A percentile compares a stretch with the other conserved stretches of the same genome.
Conservation (phyloP, 2,329 filamentous ascomycete species). For the Neofusicoccum cordaticola region DNA sequence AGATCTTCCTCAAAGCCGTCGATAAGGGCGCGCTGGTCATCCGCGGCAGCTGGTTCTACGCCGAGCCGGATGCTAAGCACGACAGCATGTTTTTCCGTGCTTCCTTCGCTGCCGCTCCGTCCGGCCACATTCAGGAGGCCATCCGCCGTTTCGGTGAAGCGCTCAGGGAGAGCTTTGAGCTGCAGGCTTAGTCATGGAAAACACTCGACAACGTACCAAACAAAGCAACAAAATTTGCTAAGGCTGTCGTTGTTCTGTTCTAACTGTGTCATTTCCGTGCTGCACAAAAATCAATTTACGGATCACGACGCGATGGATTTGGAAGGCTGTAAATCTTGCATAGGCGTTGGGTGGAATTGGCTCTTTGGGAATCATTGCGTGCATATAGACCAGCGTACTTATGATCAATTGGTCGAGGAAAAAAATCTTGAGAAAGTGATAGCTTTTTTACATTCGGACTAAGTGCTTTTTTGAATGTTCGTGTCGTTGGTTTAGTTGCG, state of each 20-base stretch:
- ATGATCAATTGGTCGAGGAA: neutral
- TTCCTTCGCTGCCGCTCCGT: conserved; percentile 78
- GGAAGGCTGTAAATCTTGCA: neutral
- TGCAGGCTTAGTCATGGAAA: conserved; percentile 28
- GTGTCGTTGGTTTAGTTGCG: neutral
- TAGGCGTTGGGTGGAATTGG: neutral
- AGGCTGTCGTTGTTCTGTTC: no score
- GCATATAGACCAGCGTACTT: conserved; percentile 6
- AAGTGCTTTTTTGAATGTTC: neutral
- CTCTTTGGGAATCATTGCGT: neutral
- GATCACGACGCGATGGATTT: neutral
- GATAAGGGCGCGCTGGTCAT: conserved; percentile 76
- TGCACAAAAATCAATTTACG: neutral
- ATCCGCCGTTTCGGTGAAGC: conserved; percentile 68
- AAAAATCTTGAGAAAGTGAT: neutral
- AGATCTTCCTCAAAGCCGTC: conserved; percentile 77
- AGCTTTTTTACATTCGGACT: neutral
- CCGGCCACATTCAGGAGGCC: conserved; percentile 49
- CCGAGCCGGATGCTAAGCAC: conserved; percentile 60
- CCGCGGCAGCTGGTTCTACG: conserved; percentile 86
- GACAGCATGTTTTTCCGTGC: conserved; percentile 80
- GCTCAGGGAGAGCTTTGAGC: conserved; percentile 60
- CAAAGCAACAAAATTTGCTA: no score
- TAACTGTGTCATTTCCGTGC: neutral
- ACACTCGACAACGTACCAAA: no score